Evolutionary conservation across 139 green algal species (phyloP).

Genomic region (Coelastrella sp.): DNA sequence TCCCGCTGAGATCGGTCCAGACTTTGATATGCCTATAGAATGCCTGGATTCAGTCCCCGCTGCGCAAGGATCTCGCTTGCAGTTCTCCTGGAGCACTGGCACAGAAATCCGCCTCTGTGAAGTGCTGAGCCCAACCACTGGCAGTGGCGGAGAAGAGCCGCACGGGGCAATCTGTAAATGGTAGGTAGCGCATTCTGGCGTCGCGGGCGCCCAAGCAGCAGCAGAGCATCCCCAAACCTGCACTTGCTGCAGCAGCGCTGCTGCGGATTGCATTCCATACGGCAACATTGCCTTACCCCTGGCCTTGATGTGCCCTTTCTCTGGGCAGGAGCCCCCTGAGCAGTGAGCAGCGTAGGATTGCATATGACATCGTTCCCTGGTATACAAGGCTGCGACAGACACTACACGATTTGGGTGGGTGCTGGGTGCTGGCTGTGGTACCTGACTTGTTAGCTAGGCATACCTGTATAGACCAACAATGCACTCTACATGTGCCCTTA

Average conservation of each 20-base stretch:
- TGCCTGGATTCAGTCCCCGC: constrained; percentile 27
- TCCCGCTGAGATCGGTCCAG: background rate
- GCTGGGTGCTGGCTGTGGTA: background rate
- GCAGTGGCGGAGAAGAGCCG: constrained; percentile 20
- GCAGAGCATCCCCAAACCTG: too few species aligned
- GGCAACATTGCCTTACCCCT: background rate
- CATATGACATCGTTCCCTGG: constrained; percentile 52
- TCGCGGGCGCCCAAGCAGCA: too few species aligned
- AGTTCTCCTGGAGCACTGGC: constrained; percentile 64
- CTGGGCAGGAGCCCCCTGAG: constrained; percentile 45
- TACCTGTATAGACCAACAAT: background rate
- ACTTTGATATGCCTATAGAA: background rate
- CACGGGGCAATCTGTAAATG: constrained; percentile 18
- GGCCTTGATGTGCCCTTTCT: background rate
- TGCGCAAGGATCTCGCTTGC: constrained; percentile 42
- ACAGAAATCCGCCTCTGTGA: constrained; percentile 59
- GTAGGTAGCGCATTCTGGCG: background rate
- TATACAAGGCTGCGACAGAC: constrained; percentile 10
- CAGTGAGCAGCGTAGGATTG: constrained; percentile 52
- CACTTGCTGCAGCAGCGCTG: too few species aligned
- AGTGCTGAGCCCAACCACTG: constrained; percentile 4
- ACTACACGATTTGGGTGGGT: constrained; percentile 15
- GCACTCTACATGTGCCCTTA: background rate
- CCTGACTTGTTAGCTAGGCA: background rate
- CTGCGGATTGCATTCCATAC: too few species aligned